Conservation (phyloP, 2,329 filamentous ascomycete genomes). For the Fusarium continuum region DNA sequence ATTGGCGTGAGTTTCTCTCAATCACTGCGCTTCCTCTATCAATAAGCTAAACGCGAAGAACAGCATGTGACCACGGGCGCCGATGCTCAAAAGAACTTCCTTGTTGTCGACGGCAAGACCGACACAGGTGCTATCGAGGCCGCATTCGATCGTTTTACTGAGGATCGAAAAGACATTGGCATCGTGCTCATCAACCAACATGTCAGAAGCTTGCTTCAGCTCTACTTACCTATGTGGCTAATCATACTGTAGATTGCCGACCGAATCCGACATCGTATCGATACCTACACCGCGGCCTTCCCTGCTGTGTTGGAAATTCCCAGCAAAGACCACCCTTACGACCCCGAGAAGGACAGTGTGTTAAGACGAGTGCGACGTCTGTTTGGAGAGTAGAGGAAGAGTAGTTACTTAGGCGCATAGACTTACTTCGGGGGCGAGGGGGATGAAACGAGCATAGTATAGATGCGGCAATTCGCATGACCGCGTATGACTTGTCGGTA, state of each 20-base stretch:
- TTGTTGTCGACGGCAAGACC: constrained; percentile 94
- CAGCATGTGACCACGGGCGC: constrained; percentile 92
- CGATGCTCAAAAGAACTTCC: constrained; percentile 95
- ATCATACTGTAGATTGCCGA: constrained; percentile 78
- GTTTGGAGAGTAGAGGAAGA: constrained; percentile 69
- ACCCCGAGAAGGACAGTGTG: constrained; percentile 98
- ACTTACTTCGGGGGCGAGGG: constrained; percentile 13
- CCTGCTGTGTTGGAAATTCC: constrained; percentile 97
- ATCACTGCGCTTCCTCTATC: not conserved
- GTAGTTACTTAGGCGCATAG: not conserved
- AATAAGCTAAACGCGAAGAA: not conserved
- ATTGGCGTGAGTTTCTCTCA: constrained; percentile 76
- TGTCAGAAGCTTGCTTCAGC: constrained; percentile 60
- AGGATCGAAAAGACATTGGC: constrained; percentile 93
- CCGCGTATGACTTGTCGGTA: constrained; percentile 3
- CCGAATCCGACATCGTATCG: constrained; percentile 88
- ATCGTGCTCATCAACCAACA: constrained; percentile 98
- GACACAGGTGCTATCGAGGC: constrained; percentile 87
- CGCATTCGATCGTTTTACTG: constrained; percentile 89
- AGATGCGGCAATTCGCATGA: not conserved
- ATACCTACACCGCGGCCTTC: constrained; percentile 93
- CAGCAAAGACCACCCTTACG: constrained; percentile 98
- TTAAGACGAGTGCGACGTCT: constrained; percentile 80
- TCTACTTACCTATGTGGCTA: constrained; percentile 14
- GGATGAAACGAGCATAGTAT: constrained; percentile 4